A percentile compares a stretch with the other conserved stretches of the same genome.
Evolutionary conservation across 2,329 filamentous ascomycete genomes (phyloP).

Genomic region (Alternaria sp.): DNA sequence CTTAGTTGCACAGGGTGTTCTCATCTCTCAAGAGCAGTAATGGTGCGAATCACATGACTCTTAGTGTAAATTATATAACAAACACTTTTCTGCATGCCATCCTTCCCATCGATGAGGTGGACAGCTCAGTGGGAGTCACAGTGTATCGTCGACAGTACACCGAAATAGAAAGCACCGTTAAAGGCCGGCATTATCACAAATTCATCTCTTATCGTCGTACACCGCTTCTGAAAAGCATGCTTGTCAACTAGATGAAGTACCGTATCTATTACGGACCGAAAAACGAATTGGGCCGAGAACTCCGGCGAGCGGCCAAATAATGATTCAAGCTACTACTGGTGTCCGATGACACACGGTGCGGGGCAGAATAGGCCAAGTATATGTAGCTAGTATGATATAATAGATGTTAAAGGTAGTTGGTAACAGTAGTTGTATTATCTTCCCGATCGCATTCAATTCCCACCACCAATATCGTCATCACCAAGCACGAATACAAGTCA

Average conservation of each 20-base stretch:
- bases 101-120: too few relatives aligned
- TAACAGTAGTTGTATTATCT: not conserved
- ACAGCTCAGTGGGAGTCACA: not conserved
- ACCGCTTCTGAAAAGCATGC: not conserved
- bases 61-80: fast-evolving
- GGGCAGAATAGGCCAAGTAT: not conserved
- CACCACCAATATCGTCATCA: too few relatives aligned
- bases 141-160: not conserved
- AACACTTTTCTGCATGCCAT: too few relatives aligned
- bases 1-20: not conserved
- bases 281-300: not conserved
- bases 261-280: conserved; percentile 6
- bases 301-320: not conserved
- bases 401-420: not conserved
- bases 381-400: not conserved
- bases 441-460: not conserved
- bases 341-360: conserved; percentile 1
- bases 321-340: not conserved
- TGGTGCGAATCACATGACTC: not conserved
- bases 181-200: not conserved
- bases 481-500: not conserved
- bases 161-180: not conserved
- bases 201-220: conserved; percentile 4
- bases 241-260: not conserved
- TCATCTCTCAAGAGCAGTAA: not conserved